A percentile compares a stretch with the other conserved stretches of the same genome.
These are phyloP conservation scores for Neostapfia colusana DNA, from an alignment of 176 grass and related monocot species.

Conservation along the genomic window DNA sequence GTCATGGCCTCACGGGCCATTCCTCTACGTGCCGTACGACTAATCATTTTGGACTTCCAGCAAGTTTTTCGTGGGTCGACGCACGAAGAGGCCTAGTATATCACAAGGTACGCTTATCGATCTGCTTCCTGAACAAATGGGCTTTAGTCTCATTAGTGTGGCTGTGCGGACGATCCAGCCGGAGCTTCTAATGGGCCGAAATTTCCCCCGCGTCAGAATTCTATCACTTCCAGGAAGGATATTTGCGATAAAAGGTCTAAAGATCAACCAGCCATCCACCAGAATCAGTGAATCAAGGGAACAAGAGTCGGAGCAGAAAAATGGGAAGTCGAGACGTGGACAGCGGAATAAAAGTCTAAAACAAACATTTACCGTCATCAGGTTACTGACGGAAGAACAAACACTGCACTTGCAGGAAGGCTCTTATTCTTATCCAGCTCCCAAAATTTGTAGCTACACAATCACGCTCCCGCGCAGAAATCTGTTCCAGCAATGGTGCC, in stretches of 20 bases:
- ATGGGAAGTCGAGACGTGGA: not conserved
- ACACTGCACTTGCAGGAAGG: conserved; percentile 4
- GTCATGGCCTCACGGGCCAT: no score
- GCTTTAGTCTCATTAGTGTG: not conserved
- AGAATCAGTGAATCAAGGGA: not conserved
- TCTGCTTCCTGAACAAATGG: not conserved
- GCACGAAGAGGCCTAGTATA: no score
- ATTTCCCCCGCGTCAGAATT: not conserved
- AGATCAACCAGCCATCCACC: not conserved
- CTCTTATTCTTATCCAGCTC: conserved; percentile 24
- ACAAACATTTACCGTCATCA: conserved; percentile 31
- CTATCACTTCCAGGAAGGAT: not conserved
- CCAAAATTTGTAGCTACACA: conserved; percentile 19
- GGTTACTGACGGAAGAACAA: not conserved
- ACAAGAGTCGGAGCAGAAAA: not conserved
- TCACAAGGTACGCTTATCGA: no score
- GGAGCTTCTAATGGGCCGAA: no score
- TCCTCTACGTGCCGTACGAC: no score
- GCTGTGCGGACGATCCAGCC: not conserved
- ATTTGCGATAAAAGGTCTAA: not conserved
- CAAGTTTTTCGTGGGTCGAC: no score
- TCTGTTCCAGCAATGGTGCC: not conserved
- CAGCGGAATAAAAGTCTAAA: conserved; percentile 1
- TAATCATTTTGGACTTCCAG: no score
- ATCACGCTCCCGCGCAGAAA: not conserved